A percentile compares a stretch with the other conserved stretches of the same genome.
phyloP scores from a whole-genome alignment of 2,329 filamentous ascomycete genomes.

The Pyricularia pennisetigena region DNA sequence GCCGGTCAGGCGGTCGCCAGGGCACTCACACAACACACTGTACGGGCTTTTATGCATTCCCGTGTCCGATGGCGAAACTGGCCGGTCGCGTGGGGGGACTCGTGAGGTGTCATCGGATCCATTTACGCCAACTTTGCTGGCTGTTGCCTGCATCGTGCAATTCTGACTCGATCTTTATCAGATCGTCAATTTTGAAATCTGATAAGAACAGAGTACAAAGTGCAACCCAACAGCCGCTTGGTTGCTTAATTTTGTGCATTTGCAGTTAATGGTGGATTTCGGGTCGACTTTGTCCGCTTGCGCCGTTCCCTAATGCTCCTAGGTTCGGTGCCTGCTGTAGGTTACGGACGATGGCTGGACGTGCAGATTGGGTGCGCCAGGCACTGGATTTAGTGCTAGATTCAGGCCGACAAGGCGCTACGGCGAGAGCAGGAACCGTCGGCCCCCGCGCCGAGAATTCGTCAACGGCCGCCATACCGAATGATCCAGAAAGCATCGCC shows the following conservation, averaged over 20 bases:
- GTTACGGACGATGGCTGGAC: neutral
- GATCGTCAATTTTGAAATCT: neutral
- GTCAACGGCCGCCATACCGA: neutral
- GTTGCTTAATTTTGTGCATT: neutral
- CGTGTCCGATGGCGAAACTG: neutral
- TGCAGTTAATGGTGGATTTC: neutral
- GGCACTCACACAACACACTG: neutral
- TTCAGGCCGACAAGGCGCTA: neutral
- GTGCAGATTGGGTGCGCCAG: neutral
- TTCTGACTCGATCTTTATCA: neutral
- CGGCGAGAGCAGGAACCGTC: neutral
- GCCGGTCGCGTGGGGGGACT: neutral
- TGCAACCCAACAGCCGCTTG: neutral
- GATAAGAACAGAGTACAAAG: neutral
- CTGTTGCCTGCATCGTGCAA: neutral
- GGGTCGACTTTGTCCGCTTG: neutral
- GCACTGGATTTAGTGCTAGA: neutral
- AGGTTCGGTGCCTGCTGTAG: neutral
- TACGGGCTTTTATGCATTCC: neutral
- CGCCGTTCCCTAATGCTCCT: neutral
- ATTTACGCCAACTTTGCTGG: neutral
- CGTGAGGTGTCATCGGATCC: neutral
- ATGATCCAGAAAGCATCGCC: slow-evolving; percentile 2
- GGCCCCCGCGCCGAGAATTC: neutral
- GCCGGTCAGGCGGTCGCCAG: neutral